Conservation (phyloP, 225 moss, liverwort and hornwort species). For the Lunularia cruciata region DNA sequence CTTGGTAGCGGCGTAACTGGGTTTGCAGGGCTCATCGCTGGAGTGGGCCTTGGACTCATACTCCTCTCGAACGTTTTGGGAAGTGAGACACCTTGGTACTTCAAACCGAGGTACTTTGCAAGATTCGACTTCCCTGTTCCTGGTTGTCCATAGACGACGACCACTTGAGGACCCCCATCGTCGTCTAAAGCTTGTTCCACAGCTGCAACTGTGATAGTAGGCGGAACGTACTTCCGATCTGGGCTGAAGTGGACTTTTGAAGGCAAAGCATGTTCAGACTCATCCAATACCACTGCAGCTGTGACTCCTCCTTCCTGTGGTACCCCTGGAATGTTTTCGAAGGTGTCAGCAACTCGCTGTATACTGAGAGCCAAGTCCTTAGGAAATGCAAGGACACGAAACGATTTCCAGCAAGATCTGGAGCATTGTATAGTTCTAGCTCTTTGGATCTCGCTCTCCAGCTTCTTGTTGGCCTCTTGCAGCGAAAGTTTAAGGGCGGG, state of each 20-base stretch:
- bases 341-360: background rate
- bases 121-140: conserved; percentile 26
- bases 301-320: background rate
- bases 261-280: background rate
- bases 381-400: background rate
- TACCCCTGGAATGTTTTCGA: background rate
- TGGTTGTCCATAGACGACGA: conserved; percentile 26
- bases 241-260: conserved; percentile 15
- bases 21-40: background rate
- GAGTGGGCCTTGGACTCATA: background rate
- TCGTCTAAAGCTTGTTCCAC: conserved; percentile 21
- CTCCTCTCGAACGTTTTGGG: background rate
- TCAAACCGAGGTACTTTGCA: background rate
- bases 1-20: no score
- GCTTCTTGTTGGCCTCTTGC: background rate
- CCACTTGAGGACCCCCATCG: conserved; percentile 17
- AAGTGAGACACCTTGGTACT: background rate
- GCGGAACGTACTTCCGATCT: conserved; percentile 30
- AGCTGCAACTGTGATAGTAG: conserved; percentile 4
- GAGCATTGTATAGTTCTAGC: no score
- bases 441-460: background rate
- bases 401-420: background rate
- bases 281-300: no score
- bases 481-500: background rate
- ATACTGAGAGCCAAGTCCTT: background rate